phyloP scores from a whole-genome alignment of 176 grass and related monocot species.

The Alopecurus myosuroides region DNA sequence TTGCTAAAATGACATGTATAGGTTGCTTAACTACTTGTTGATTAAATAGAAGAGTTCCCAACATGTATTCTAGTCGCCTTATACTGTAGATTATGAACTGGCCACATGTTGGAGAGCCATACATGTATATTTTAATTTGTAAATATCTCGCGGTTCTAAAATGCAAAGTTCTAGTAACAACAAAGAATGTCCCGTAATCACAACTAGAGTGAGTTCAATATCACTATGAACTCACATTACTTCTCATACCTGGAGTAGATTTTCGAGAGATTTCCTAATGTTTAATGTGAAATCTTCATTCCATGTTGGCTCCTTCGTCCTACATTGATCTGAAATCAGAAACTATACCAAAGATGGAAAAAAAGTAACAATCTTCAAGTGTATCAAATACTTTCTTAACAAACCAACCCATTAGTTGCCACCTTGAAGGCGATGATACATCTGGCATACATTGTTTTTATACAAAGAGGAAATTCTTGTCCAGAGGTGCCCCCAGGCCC shows the following conservation, averaged over 20 bases:
- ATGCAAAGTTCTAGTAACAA: background rate
- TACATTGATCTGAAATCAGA: conserved; percentile 41
- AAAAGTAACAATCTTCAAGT: conserved; percentile 19
- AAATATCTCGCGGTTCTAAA: background rate
- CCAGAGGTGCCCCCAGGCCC: background rate
- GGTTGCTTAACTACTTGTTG: background rate
- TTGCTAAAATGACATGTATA: conserved; percentile 1
- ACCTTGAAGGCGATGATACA: background rate
- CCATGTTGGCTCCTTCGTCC: conserved; percentile 86
- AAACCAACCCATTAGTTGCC: background rate
- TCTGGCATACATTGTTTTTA: background rate
- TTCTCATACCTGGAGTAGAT: conserved; percentile 65
- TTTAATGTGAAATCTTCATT: conserved; percentile 85
- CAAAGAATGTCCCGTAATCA: background rate
- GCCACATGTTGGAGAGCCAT: background rate
- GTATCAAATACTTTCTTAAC: conserved; percentile 7
- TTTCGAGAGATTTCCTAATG: conserved; percentile 50
- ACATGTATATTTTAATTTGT: conserved; percentile 15
- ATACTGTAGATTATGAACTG: background rate
- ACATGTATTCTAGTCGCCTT: background rate
- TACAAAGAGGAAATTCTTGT: background rate
- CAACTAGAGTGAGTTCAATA: background rate
- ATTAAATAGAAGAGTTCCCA: conserved; percentile 19
- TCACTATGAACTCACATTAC: background rate
- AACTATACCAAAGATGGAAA: conserved; percentile 11